Conservation (phyloP, 139 green algal genomes). For the Dunaliella sp. region DNA sequence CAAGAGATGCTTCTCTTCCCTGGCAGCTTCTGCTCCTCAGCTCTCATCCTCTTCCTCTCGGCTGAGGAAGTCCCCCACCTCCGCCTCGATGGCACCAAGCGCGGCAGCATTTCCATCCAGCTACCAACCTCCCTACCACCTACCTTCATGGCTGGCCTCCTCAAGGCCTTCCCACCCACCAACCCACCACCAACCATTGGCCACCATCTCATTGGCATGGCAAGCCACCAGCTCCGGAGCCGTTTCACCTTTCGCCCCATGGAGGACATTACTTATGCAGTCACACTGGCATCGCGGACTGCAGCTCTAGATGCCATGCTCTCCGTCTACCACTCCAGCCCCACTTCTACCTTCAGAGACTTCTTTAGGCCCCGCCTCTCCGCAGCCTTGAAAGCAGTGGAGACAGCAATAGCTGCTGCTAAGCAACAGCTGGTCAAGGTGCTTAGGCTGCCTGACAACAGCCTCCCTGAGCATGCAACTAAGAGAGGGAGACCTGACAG, state of each 20-base stretch:
- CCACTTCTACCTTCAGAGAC: neutral
- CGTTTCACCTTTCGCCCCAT: neutral
- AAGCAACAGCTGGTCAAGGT: too few relatives aligned
- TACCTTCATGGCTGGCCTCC: neutral
- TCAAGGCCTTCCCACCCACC: neutral
- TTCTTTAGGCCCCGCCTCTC: neutral
- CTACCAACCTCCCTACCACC: neutral
- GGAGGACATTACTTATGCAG: neutral
- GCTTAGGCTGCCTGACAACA: neutral
- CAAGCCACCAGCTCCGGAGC: neutral
- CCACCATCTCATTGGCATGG: neutral
- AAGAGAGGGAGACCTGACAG: neutral
- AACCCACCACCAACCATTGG: neutral
- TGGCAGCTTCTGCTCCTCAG: neutral
- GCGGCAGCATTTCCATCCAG: neutral
- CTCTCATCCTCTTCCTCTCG: neutral
- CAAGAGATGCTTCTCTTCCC: neutral
- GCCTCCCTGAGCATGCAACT: neutral
- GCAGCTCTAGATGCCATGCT: neutral
- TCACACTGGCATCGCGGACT: neutral
- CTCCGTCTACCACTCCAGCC: neutral
- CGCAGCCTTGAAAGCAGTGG: too few relatives aligned
- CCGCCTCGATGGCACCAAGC: neutral
- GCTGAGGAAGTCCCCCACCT: neutral
- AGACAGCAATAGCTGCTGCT: too few relatives aligned